Conservation (phyloP, 2,329 filamentous ascomycete species). For the Cucurbitaria berberidis region DNA sequence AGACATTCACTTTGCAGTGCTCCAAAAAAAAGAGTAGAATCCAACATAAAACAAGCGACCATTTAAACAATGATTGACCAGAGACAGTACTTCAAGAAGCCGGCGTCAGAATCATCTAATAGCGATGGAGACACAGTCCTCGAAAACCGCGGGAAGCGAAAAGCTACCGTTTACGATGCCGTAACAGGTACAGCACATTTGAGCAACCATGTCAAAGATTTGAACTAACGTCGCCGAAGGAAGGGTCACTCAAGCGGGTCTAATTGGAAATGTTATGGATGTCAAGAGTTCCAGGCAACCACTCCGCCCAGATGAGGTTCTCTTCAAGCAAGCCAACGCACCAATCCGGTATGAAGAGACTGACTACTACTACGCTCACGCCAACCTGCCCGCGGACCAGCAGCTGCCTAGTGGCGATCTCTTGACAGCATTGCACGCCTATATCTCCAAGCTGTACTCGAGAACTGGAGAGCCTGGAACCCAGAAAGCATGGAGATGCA, state of each 20-base stretch:
- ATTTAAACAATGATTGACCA: slow-evolving; percentile 15
- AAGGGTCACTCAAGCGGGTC: slow-evolving; percentile 29
- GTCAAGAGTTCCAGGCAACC: slow-evolving; percentile 43
- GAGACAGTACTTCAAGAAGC: slow-evolving; percentile 9
- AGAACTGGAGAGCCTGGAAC: slow-evolving; percentile 21
- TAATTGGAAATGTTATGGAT: slow-evolving; percentile 54
- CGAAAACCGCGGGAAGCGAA: slow-evolving; percentile 36
- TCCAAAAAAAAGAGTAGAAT: too few relatives aligned
- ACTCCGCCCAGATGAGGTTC: slow-evolving; percentile 71
- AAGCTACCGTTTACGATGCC: slow-evolving; percentile 72
- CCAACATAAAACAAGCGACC: too few relatives aligned
- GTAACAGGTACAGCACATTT: slow-evolving; percentile 63
- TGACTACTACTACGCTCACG: slow-evolving; percentile 73
- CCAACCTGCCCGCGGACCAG: slow-evolving; percentile 58
- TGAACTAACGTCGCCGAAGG: slow-evolving; percentile 8
- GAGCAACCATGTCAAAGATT: too few relatives aligned
- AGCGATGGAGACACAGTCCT: slow-evolving; percentile 12
- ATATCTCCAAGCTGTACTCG: slow-evolving; percentile 70
- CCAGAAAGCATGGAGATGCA: slow-evolving; percentile 60
- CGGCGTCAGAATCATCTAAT: slow-evolving; percentile 14
- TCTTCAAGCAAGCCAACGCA: slow-evolving; percentile 70
- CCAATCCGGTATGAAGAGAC: slow-evolving; percentile 72
- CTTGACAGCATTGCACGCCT: slow-evolving; percentile 71
- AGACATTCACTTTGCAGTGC: slow-evolving; percentile 4
- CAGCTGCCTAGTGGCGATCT: slow-evolving; percentile 72